Conservation (phyloP, 2,329 filamentous ascomycete genomes). For the Colletotrichum cuscutae region DNA sequence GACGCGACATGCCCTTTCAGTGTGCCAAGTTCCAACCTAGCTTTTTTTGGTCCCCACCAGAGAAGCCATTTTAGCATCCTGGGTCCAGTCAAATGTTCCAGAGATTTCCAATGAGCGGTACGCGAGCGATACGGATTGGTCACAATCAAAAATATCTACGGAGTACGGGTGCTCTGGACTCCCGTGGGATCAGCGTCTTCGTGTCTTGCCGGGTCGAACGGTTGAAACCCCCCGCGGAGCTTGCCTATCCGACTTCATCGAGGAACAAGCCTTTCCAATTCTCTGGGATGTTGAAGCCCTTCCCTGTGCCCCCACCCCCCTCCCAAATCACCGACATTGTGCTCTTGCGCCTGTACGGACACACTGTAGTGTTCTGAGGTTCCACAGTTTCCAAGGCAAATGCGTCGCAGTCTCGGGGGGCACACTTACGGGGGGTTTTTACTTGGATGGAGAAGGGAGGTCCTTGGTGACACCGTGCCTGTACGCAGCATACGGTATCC, state of each 20-base stretch:
- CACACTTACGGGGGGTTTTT: neutral
- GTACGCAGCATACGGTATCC: too few relatives aligned
- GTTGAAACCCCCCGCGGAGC: neutral
- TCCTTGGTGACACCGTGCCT: too few relatives aligned
- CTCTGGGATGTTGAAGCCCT: too few relatives aligned
- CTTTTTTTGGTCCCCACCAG: conserved; percentile 8
- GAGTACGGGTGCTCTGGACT: neutral
- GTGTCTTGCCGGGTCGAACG: neutral
- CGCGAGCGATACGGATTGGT: neutral
- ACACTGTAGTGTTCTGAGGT: neutral
- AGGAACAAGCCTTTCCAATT: neutral
- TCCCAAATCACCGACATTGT: neutral
- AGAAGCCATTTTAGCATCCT: conserved; percentile 31
- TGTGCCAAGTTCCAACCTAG: neutral
- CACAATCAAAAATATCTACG: neutral
- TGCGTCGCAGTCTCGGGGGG: neutral
- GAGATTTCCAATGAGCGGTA: conserved; percentile 1
- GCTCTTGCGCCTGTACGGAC: neutral
- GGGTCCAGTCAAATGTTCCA: neutral
- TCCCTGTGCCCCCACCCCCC: too few relatives aligned
- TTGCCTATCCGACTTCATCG: neutral
- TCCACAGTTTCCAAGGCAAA: neutral
- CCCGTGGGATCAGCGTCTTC: neutral
- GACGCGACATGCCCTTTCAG: conserved; percentile 6
- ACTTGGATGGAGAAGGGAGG: conserved; percentile 3